A percentile compares a stretch with the other conserved stretches of the same genome.
Evolutionary conservation across 345 rosid species (phyloP).

Genomic region (Linum trigynum): DNA sequence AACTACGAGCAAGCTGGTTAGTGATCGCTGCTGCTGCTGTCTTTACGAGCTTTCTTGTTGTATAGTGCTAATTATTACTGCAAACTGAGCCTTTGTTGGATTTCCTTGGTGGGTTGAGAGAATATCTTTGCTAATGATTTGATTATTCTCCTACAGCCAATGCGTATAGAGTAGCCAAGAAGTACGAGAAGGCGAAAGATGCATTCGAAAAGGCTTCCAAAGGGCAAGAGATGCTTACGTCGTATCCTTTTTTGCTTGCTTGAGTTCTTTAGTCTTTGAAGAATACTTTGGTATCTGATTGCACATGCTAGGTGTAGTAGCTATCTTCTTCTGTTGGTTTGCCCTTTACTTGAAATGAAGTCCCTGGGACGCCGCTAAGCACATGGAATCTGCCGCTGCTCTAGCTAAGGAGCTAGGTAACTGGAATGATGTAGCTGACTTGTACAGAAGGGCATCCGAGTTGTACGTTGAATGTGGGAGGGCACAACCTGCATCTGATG

Average conservation of each 20-base stretch:
- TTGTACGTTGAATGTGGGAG: conserved; percentile 78
- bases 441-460: conserved; percentile 76
- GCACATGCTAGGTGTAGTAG: conserved; percentile 2
- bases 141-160: conserved; percentile 34
- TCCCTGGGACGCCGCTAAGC: conserved; percentile 98
- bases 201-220: conserved; percentile 86
- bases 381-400: conserved; percentile 83
- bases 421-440: conserved; percentile 82
- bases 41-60: background rate
- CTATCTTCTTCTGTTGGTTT: conserved; percentile 8
- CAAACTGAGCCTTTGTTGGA: too few species aligned
- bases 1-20: conserved; percentile 88
- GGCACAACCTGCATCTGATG: conserved; percentile 95
- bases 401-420: conserved; percentile 75
- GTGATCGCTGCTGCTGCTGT: conserved; percentile 9
- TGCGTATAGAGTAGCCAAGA: conserved; percentile 59
- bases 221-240: conserved; percentile 88
- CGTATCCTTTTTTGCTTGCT: conserved; percentile 49
- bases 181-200: conserved; percentile 64
- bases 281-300: conserved; percentile 2
- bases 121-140: background rate
- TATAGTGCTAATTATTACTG: background rate
- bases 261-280: too few species aligned
- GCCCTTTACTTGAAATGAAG: conserved; percentile 45
- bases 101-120: background rate